These are phyloP conservation scores for Solanum pinnatisectum DNA, from an alignment of 257 asterid species.

Conservation along the genomic window DNA sequence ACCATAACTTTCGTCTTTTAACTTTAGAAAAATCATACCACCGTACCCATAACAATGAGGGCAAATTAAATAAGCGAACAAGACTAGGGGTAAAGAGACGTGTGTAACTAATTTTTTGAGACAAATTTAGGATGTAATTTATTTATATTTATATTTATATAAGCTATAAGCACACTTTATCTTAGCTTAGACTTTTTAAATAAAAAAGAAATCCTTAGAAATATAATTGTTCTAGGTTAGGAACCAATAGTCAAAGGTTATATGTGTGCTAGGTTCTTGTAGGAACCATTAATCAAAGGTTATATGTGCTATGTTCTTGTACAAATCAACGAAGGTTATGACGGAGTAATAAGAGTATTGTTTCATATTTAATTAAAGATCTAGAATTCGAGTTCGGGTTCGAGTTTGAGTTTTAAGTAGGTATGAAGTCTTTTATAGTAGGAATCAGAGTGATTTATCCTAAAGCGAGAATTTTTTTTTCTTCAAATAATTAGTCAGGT, in stretches of 20 bases:
- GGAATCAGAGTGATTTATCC: background rate
- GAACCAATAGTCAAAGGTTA: background rate
- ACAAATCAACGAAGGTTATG: background rate
- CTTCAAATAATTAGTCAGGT: background rate
- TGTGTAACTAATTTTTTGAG: background rate
- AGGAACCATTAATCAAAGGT: background rate
- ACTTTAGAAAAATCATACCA: background rate
- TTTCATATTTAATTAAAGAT: too few species aligned
- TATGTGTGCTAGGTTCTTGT: background rate
- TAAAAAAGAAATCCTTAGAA: background rate
- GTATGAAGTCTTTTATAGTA: too few species aligned
- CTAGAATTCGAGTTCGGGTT: rapidly evolving
- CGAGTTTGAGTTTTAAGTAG: too few species aligned
- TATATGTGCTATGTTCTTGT: background rate
- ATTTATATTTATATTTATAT: background rate
- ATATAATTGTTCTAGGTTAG: background rate
- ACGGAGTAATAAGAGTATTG: background rate
- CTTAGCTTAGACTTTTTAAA: background rate
- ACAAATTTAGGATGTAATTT: background rate
- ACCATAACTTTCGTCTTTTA: background rate
- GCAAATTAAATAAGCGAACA: background rate
- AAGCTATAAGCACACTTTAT: background rate
- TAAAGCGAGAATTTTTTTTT: too few species aligned
- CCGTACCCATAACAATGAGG: background rate
- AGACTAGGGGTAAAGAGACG: too few species aligned